Base-by-base conservation (phyloP, 768 basidiomycete species). In the Pulveroboletus sp. region DNA sequence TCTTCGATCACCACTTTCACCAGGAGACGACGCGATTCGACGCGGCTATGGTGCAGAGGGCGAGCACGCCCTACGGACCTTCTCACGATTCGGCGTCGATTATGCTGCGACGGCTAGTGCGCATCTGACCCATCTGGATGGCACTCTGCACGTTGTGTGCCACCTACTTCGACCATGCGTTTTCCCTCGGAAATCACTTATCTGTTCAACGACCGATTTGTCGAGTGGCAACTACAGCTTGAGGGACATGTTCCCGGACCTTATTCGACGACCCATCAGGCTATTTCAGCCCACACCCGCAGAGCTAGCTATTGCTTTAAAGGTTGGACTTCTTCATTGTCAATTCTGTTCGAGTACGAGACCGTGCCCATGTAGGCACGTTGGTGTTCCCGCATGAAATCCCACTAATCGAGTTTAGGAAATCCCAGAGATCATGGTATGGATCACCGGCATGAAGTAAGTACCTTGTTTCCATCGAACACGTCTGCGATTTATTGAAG, bases 401-500 rank as follows among this genome's bases (percentile, higher is more conserved):
- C 31, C 39, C 38, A 5, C 31, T 48, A 17, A 27, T 3, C 0
- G 30, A 31, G 16, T 34, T 11, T 31, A 44, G n/a, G 31, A 20
- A 23, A 12, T 34, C 6, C 31, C n/a, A 10, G 31, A 44, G 9
- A 5, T 23, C 5, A 11, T 32, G 20, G 45, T 53, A 10, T 61
- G 56, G 49, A 58, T 68, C 34, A 55, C 61, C 32, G 59, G 65
- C 36, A 55, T 44, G 26, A 73, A 73, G 74, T 72, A 19, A 39
- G 69, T 61, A 1, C n/a, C 34, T 19, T 45, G n/a, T 24, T 13
- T 26, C 11, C 10, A 38, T 29, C 12, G 6, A 38, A 20, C n/a
- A 19, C 6, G 4, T 6, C 6, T 20, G 11, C 5, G 2, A 9
- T 17, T 26, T n/a, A 29, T 31, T 45, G 23, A 45, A 9, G 11